These are phyloP conservation scores for Apiospora aurea DNA, from an alignment of 2,329 filamentous ascomycete genomes.

Conservation along the genomic window DNA sequence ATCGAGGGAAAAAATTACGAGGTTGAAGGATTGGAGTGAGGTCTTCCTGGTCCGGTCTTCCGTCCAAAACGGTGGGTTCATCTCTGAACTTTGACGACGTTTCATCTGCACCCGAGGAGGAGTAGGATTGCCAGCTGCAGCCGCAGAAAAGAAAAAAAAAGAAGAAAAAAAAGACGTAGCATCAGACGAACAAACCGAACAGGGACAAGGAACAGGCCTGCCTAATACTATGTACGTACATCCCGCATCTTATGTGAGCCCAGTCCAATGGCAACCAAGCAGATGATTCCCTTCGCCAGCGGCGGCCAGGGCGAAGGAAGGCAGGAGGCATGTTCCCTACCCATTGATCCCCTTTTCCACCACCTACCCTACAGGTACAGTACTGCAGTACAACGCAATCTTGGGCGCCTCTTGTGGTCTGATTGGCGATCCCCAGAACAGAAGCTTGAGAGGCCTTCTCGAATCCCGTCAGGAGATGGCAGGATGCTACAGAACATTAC, in stretches of 20 bases:
- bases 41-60: background rate
- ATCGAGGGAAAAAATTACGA: background rate
- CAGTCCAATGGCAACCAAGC: conserved; percentile 13
- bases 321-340: background rate
- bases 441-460: conserved; percentile 16
- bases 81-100: conserved; percentile 10
- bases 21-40: background rate
- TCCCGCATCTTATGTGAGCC: conserved; percentile 3
- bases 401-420: background rate
- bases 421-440: background rate
- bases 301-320: conserved; percentile 9
- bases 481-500: conserved; percentile 13
- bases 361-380: background rate
- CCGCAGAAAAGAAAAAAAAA: background rate
- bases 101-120: conserved; percentile 7
- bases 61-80: background rate
- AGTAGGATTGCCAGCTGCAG: conserved; percentile 7
- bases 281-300: background rate
- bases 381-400: background rate
- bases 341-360: background rate
- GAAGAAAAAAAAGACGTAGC: background rate
- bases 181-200: conserved; percentile 10
- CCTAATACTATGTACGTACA: background rate
- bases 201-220: background rate
- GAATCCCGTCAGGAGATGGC: background rate